Evolutionary conservation across 129 eudicot genomes (phyloP), one percentile per base, ranked within the genome.

Genomic region (Sambucus nigra): DNA sequence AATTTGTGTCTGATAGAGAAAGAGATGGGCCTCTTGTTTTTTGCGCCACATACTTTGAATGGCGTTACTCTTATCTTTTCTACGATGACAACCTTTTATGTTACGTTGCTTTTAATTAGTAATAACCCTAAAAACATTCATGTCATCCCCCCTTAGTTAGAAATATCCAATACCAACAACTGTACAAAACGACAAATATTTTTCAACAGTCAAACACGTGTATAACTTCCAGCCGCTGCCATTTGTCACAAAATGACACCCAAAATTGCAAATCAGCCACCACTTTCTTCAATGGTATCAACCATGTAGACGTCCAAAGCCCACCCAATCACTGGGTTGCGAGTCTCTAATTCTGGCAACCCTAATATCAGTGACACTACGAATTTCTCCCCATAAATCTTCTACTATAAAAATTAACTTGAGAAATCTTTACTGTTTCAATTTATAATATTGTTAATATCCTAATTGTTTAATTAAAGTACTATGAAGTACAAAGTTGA

Each of bases 41-140:
- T 71, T 63, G 17, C 50, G 20, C 65, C 47, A 53, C 38, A 35
- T 63, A 48, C 72, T 54, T 64, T 45, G 75, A 72, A 72, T 54
- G 38, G 13, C 40, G 46, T 20, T 33, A 49, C 16, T 0, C 14
- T 28, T 53, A 33, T 21, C 47, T 61, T 67, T 58, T 63, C 70
- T 23, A 4, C 18, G 82, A 76, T 61, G 41, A 61, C 69, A 27
- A 75, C 50, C 46, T 50, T 44, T 51, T 48, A 35, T 28, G 35
- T 31, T 22, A 42, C 35, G 45, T 22, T 39, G 38, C 57, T 23
- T 31, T 51, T 51, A 41, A 49, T 49, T 63, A 69, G n/a, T 27
- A 33, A 44, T 26, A 31, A 22, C 28, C 23, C 45, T 60, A 25
- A 3, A 25, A 50, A 58, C 0, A 20, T 51, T 33, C n/a, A 42